phyloP scores from a whole-genome alignment of 441 rosid species.

The Codiaeum variegatum region DNA sequence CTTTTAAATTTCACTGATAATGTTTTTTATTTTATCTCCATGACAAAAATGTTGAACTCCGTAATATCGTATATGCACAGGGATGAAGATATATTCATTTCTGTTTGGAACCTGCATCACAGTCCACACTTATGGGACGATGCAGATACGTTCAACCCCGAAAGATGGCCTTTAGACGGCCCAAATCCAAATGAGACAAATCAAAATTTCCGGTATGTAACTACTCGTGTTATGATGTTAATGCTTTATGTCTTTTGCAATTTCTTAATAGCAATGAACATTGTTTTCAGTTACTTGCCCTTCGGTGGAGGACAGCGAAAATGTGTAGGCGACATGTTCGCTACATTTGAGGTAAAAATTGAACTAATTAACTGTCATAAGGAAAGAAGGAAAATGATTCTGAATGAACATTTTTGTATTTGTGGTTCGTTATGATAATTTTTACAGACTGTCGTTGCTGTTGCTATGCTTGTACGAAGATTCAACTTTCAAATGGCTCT shows the following conservation, averaged over 20 bases:
- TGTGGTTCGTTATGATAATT: neutral
- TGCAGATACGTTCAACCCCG: conserved; percentile 83
- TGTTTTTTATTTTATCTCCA: neutral
- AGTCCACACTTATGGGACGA: conserved; percentile 84
- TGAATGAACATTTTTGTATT: neutral
- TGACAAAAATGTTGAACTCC: neutral
- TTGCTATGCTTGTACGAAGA: conserved; percentile 82
- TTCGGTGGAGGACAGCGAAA: conserved; percentile 98
- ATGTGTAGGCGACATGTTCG: conserved; percentile 97
- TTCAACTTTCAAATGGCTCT: conserved; percentile 76
- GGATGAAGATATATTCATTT: conserved; percentile 88
- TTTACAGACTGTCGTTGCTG: conserved; percentile 61
- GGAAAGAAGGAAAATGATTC: neutral
- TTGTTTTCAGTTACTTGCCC: conserved; percentile 79
- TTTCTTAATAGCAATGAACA: neutral
- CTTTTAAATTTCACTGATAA: neutral
- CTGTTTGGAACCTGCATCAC: conserved; percentile 90
- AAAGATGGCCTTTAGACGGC: conserved; percentile 97
- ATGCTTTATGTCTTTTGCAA: neutral
- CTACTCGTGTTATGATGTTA: no score
- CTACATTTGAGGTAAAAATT: conserved; percentile 72
- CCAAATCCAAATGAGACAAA: conserved; percentile 97
- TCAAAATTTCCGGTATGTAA: conserved; percentile 75
- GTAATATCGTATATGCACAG: conserved; percentile 31
- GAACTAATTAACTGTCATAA: neutral